These are phyloP conservation scores for Fomitopsis schrenkii DNA, from an alignment of 1,284 basidiomycete species.

Conservation along the genomic window DNA sequence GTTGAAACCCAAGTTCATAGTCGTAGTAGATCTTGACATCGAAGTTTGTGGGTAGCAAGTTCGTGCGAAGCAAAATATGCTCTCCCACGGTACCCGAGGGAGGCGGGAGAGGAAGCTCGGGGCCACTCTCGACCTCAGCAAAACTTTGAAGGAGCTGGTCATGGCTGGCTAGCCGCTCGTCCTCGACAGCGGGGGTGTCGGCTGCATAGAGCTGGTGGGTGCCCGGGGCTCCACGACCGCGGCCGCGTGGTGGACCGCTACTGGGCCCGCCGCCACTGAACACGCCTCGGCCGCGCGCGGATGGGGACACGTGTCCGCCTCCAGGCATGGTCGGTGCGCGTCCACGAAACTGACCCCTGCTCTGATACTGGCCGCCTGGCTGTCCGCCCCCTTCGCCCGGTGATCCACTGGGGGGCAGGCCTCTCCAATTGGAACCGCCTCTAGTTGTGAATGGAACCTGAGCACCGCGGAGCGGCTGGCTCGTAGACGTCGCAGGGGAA, in stretches of 20 bases:
- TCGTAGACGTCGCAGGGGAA: no score
- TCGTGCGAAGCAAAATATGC: slow-evolving; percentile 52
- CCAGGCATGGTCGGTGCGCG: background rate
- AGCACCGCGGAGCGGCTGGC: no score
- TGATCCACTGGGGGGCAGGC: background rate
- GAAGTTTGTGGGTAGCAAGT: slow-evolving; percentile 59
- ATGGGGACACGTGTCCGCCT: background rate
- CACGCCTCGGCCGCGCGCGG: background rate
- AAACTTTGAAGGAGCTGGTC: slow-evolving; percentile 44
- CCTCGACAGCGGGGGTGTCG: slow-evolving; percentile 34
- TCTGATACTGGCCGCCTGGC: background rate
- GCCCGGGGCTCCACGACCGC: background rate
- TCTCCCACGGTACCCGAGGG: slow-evolving; percentile 59
- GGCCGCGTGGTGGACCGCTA: background rate
- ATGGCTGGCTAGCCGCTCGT: slow-evolving; percentile 38
- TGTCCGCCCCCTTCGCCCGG: background rate
- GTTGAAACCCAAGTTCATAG: slow-evolving; percentile 33
- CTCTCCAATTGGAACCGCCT: background rate
- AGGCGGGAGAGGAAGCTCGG: slow-evolving; percentile 56
- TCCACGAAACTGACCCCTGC: background rate
- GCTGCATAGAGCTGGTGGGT: slow-evolving; percentile 28
- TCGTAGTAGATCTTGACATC: slow-evolving; percentile 51
- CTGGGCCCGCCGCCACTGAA: background rate
- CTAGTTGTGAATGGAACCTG: no score
- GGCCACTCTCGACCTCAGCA: slow-evolving; percentile 28